Conservation (phyloP, 2,329 filamentous ascomycete species). For the Arthrobotrys pseudoclavata region DNA sequence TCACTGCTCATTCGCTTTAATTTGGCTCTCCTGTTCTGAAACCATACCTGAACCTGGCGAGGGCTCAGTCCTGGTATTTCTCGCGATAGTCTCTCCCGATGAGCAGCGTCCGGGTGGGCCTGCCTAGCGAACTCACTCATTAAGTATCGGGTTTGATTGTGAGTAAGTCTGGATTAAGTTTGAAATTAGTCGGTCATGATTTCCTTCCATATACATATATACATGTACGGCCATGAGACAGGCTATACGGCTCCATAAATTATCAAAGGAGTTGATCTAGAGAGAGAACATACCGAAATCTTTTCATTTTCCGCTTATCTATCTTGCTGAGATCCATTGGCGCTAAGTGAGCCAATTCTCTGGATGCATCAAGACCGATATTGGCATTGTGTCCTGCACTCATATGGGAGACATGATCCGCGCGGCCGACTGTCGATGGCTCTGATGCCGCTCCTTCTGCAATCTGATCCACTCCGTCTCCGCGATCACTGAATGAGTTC, state of each 20-base stretch:
- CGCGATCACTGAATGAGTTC: slow-evolving; percentile 65
- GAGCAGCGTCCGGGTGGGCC: slow-evolving; percentile 91
- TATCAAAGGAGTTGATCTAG: not conserved
- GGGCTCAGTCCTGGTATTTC: slow-evolving; percentile 94
- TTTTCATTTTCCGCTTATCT: slow-evolving; percentile 72
- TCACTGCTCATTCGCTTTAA: slow-evolving; percentile 79
- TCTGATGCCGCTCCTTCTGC: slow-evolving; percentile 52
- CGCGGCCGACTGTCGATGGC: slow-evolving; percentile 22
- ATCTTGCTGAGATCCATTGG: slow-evolving; percentile 55
- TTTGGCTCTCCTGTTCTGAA: slow-evolving; percentile 86
- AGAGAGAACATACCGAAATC: slow-evolving; percentile 75
- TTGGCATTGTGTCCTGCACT: slow-evolving; percentile 71
- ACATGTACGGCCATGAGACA: not conserved
- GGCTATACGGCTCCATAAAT: not conserved
- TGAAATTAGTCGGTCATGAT: not conserved
- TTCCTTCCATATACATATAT: too few relatives aligned
- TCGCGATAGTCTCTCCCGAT: slow-evolving; percentile 85
- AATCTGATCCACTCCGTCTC: slow-evolving; percentile 63
- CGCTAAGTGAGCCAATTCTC: slow-evolving; percentile 58
- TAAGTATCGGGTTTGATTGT: slow-evolving; percentile 95
- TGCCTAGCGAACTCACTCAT: slow-evolving; percentile 98
- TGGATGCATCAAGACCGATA: slow-evolving; percentile 67
- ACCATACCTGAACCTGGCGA: slow-evolving; percentile 97
- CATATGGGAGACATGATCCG: slow-evolving; percentile 72
- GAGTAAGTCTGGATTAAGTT: slow-evolving; percentile 77